These are phyloP conservation scores for Aureococcus anophagefferens DNA, from an alignment of 108 stramenopile genomes.

Conservation along the genomic window DNA sequence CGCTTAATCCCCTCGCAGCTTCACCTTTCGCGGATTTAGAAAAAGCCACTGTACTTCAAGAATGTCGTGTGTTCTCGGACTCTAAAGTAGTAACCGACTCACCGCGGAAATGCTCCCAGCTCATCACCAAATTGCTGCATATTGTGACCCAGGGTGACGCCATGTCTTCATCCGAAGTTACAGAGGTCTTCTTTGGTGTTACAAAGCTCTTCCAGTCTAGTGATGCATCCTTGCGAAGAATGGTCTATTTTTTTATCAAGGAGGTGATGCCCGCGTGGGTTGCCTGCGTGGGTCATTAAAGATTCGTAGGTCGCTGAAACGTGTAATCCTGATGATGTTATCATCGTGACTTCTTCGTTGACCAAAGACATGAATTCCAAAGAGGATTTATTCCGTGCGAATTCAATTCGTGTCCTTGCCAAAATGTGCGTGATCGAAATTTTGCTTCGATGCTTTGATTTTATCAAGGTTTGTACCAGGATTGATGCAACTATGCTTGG, in stretches of 20 bases:
- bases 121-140: constrained; percentile 90
- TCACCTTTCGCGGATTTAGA: constrained; percentile 86
- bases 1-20: not conserved
- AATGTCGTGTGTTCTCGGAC: constrained; percentile 94
- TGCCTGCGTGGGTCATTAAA: too few relatives aligned
- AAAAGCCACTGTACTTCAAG: constrained; percentile 93
- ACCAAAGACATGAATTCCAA: constrained; percentile 99
- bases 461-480: too few relatives aligned
- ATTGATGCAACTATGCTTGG: constrained; percentile 96
- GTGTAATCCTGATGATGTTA: constrained; percentile 94
- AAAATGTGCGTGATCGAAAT: constrained; percentile 57
- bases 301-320: constrained; percentile 71
- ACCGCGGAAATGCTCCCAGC: constrained; percentile 92
- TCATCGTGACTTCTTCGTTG: constrained; percentile 92
- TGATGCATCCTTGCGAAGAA: constrained; percentile 68
- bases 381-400: constrained; percentile 93
- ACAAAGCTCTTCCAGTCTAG: constrained; percentile 98
- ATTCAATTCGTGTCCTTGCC: constrained; percentile 90
- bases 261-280: constrained; percentile 27
- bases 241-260: constrained; percentile 98
- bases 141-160: constrained; percentile 45
- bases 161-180: constrained; percentile 56
- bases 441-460: too few relatives aligned
- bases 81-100: constrained; percentile 80
- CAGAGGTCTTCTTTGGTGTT: constrained; percentile 97